These are phyloP conservation scores for Boletus sp. DNA, from an alignment of 1,284 basidiomycete genomes.

Conservation along the genomic window DNA sequence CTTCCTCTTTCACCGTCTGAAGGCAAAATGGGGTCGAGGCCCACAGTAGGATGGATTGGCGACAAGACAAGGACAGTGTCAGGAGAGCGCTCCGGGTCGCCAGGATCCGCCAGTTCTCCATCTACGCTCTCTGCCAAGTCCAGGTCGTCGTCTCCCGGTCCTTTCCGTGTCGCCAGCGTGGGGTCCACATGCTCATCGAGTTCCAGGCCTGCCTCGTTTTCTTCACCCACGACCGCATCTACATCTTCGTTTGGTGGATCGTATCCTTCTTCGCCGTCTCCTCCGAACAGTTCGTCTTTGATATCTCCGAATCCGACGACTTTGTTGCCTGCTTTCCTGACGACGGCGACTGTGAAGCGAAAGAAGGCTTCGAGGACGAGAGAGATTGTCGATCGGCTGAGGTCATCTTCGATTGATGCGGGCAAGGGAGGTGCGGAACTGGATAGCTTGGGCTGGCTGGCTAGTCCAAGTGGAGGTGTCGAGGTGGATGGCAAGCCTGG, in stretches of 20 bases:
- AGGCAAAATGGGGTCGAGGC: slow-evolving; percentile 4
- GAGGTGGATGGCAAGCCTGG: slow-evolving; percentile 9
- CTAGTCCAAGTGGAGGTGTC: slow-evolving; percentile 5
- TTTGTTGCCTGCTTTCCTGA: slow-evolving; percentile 25
- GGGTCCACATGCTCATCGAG: slow-evolving; percentile 10
- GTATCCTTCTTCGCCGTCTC: slow-evolving; percentile 14
- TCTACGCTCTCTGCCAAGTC: slow-evolving; percentile 7
- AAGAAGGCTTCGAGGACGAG: slow-evolving; percentile 29
- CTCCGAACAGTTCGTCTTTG: background rate
- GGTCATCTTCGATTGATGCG: slow-evolving; percentile 25
- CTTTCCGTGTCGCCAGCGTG: slow-evolving; percentile 1
- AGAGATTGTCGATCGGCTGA: slow-evolving; percentile 29
- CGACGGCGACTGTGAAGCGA: slow-evolving; percentile 20
- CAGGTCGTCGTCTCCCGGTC: slow-evolving; percentile 21
- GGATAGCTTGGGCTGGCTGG: slow-evolving; percentile 18
- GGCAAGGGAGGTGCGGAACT: slow-evolving; percentile 12
- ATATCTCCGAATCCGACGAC: slow-evolving; percentile 11
- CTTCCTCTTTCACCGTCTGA: slow-evolving; percentile 18
- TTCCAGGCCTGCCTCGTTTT: slow-evolving; percentile 7
- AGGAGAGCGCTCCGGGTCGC: background rate
- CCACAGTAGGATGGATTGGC: background rate
- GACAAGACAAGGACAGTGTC: background rate
- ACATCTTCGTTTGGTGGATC: slow-evolving; percentile 11
- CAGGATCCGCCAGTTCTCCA: background rate
- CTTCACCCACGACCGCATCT: slow-evolving; percentile 9